A percentile compares a stretch with the other conserved stretches of the same genome.
Evolutionary conservation across 2,329 filamentous ascomycete genomes (phyloP).

Genomic region (Aspergillus ustus): DNA sequence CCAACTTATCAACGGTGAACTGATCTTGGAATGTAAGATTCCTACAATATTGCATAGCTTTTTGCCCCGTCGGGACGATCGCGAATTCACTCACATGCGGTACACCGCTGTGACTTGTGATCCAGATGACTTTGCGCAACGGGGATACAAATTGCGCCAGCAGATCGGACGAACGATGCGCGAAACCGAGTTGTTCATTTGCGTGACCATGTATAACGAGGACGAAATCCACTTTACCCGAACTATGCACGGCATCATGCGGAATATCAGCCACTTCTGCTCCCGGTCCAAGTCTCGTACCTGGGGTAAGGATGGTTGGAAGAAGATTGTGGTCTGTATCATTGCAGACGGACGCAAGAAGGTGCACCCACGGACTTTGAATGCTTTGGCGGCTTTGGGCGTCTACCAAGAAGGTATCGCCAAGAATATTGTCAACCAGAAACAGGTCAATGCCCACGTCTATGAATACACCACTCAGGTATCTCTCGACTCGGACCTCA

Average conservation of each 20-base stretch:
- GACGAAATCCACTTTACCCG: conserved; percentile 95
- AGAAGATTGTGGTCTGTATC: conserved; percentile 98
- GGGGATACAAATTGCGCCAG: conserved; percentile 91
- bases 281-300: conserved; percentile 88
- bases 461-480: conserved; percentile 99
- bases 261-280: conserved; percentile 97
- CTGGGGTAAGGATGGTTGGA: conserved; percentile 97
- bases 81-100: conserved; percentile 98
- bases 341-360: conserved; percentile 93
- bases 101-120: conserved; percentile 99
- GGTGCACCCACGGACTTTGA: conserved; percentile 90
- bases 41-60: conserved; percentile 98
- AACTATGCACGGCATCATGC: conserved; percentile 98
- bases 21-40: conserved; percentile 98
- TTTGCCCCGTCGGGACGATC: conserved; percentile 85
- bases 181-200: conserved; percentile 95
- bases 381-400: conserved; percentile 93
- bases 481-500: conserved; percentile 90
- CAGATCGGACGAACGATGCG: conserved; percentile 81
- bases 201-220: conserved; percentile 99
- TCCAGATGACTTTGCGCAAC: conserved; percentile 86
- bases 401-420: conserved; percentile 98
- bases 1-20: conserved; percentile 93
- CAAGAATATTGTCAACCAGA: conserved; percentile 97
- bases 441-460: conserved; percentile 92